Percentiles rank a stretch among this genome's conserved stretches.
Conservation (phyloP, 306 rosid genomes). For the Dryas drummondii region DNA sequence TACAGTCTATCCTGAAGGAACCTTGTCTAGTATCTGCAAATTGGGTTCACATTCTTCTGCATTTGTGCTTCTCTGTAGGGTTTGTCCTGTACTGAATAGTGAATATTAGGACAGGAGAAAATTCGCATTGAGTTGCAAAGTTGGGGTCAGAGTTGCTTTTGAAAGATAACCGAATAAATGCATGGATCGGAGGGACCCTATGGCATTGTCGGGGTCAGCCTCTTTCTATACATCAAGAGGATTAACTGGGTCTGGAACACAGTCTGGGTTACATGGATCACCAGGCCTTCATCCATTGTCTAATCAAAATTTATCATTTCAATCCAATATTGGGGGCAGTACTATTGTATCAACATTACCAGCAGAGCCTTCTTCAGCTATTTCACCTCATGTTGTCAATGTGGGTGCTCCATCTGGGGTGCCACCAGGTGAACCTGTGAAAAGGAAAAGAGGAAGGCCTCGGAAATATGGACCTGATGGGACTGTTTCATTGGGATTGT, state of each 20-base stretch:
- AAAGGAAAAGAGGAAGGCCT: conserved; percentile 94
- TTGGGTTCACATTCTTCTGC: conserved; percentile 29
- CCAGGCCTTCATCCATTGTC: conserved; percentile 49
- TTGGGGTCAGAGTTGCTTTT: conserved; percentile 27
- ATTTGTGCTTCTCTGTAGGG: conserved; percentile 24
- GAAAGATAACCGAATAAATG: conserved; percentile 50
- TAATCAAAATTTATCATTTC: conserved; percentile 61
- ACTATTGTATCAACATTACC: conserved; percentile 59
- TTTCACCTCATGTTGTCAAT: conserved; percentile 69
- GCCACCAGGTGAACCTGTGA: conserved; percentile 58
- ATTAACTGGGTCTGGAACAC: conserved; percentile 55
- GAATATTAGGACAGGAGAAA: conserved; percentile 39
- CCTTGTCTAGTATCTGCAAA: conserved; percentile 23
- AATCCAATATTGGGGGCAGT: conserved; percentile 57
- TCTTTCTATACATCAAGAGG: conserved; percentile 78
- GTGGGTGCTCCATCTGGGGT: conserved; percentile 58
- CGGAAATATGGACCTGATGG: conserved; percentile 89
- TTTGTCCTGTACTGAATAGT: conserved; percentile 23
- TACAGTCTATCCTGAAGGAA: conserved; percentile 11
- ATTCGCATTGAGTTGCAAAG: conserved; percentile 21
- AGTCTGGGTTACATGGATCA: conserved; percentile 61
- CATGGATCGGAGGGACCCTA: conserved; percentile 97
- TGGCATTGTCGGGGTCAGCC: conserved; percentile 74
- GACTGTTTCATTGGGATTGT: conserved; percentile 72
- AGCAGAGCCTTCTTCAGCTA: conserved; percentile 51